A percentile compares a stretch with the other conserved stretches of the same genome.
Evolutionary conservation across 2,329 filamentous ascomycete species (phyloP).

Genomic region (Apiospora sp.): DNA sequence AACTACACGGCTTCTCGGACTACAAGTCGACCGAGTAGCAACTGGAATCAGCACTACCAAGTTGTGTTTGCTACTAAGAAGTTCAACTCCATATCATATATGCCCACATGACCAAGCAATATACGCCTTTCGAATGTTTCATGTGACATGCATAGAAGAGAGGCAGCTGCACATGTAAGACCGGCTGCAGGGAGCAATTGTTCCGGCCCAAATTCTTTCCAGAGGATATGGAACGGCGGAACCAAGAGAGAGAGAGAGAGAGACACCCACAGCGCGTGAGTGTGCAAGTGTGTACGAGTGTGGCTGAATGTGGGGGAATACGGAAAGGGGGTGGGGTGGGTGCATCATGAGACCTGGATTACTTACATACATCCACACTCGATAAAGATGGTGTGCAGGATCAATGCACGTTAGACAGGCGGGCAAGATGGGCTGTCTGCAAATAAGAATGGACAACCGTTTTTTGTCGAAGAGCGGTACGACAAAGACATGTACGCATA

Average conservation of each 20-base stretch:
- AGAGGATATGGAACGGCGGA: neutral
- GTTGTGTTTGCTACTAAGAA: neutral
- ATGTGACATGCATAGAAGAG: neutral
- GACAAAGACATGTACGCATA: neutral
- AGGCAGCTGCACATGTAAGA: neutral
- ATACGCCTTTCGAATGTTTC: neutral
- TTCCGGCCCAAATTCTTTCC: neutral
- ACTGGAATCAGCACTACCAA: neutral
- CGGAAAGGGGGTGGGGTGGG: slow-evolving; percentile 6
- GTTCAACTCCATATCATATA: neutral
- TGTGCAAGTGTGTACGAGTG: neutral
- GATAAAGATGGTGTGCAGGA: neutral
- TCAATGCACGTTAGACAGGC: neutral
- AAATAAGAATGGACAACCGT: neutral
- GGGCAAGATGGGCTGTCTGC: neutral
- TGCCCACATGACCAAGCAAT: neutral
- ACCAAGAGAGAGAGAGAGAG: neutral
- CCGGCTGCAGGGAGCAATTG: neutral
- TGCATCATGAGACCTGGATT: slow-evolving; percentile 17
- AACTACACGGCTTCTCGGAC: neutral
- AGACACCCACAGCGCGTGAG: neutral
- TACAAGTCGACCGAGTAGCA: neutral
- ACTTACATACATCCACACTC: neutral
- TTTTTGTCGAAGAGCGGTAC: neutral
- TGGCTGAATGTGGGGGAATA: slow-evolving; percentile 17